Percentiles rank a stretch among this genome's conserved stretches.
phyloP scores from a whole-genome alignment of 495 filamentous ascomycete genomes.

The Massariosphaeria phaeospora region DNA sequence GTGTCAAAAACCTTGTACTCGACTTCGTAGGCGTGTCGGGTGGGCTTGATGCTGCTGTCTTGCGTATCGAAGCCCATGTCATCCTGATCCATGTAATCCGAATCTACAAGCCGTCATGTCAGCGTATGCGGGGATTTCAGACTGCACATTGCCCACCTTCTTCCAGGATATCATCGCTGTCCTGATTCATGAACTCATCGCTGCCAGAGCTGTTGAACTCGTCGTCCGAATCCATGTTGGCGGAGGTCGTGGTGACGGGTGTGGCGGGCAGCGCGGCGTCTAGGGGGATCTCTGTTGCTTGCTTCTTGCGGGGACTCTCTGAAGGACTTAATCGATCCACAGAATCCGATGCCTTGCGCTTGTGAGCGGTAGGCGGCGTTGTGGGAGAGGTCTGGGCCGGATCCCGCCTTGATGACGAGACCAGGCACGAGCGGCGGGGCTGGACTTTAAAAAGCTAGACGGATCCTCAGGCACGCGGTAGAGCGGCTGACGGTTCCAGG shows the following conservation, averaged over 20 bases:
- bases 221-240: conserved; percentile 91
- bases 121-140: conserved; percentile 8
- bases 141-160: conserved; percentile 8
- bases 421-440: too few species aligned
- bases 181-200: conserved; percentile 65
- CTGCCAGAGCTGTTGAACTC: conserved; percentile 87
- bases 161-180: conserved; percentile 52
- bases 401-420: conserved; percentile 39
- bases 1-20: conserved; percentile 77
- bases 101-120: conserved; percentile 13
- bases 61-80: conserved; percentile 67
- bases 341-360: conserved; percentile 69
- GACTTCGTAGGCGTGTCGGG: conserved; percentile 74
- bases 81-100: conserved; percentile 58
- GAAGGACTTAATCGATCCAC: conserved; percentile 38
- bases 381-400: conserved; percentile 40
- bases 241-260: conserved; percentile 57
- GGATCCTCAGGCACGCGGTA: not conserved
- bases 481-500: not conserved
- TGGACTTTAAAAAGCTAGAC: too few species aligned
- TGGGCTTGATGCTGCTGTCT: conserved; percentile 69
- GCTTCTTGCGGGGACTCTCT: conserved; percentile 47
- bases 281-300: conserved; percentile 42
- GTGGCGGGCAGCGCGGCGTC: conserved; percentile 47
- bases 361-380: conserved; percentile 68